These are phyloP conservation scores for Aspergillus indologenus DNA, from an alignment of 495 filamentous ascomycete species.

Conservation along the genomic window DNA sequence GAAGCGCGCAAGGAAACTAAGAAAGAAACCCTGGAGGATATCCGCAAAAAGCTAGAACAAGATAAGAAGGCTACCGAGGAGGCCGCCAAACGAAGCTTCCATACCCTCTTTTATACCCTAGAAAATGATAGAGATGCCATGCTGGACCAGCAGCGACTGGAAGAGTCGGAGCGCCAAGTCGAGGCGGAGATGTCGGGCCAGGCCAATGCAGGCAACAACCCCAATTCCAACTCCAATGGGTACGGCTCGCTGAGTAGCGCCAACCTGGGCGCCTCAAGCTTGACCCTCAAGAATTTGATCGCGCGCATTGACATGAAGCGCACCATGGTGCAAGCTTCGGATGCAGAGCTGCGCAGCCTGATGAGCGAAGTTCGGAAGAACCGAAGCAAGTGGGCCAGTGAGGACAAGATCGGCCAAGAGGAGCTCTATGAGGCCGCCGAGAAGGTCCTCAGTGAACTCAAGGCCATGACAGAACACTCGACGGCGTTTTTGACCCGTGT, in stretches of 20 bases:
- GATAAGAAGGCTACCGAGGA: conserved; percentile 92
- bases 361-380: conserved; percentile 98
- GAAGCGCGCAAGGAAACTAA: conserved; percentile 42
- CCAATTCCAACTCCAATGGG: conserved; percentile 49
- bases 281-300: conserved; percentile 95
- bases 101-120: conserved; percentile 88
- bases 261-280: conserved; percentile 93
- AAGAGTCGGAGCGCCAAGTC: conserved; percentile 92
- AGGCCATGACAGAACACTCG: conserved; percentile 94
- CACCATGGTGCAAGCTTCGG: conserved; percentile 80
- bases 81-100: conserved; percentile 81
- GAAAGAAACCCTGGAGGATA: conserved; percentile 73
- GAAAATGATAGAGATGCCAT: conserved; percentile 94
- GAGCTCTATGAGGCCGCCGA: conserved; percentile 96
- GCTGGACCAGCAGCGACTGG: conserved; percentile 95
- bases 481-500: conserved; percentile 88
- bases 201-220: conserved; percentile 43
- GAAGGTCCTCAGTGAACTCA: conserved; percentile 92
- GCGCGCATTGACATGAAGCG: conserved; percentile 90
- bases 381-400: conserved; percentile 96
- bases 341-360: conserved; percentile 83
- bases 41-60: conserved; percentile 89
- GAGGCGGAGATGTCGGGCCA: conserved; percentile 88
- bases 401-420: conserved; percentile 94
- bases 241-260: conserved; percentile 88